A percentile compares a stretch with the other conserved stretches of the same genome.
phyloP scores from a whole-genome alignment of 768 basidiomycete species.

The Tulasnella calospora region DNA sequence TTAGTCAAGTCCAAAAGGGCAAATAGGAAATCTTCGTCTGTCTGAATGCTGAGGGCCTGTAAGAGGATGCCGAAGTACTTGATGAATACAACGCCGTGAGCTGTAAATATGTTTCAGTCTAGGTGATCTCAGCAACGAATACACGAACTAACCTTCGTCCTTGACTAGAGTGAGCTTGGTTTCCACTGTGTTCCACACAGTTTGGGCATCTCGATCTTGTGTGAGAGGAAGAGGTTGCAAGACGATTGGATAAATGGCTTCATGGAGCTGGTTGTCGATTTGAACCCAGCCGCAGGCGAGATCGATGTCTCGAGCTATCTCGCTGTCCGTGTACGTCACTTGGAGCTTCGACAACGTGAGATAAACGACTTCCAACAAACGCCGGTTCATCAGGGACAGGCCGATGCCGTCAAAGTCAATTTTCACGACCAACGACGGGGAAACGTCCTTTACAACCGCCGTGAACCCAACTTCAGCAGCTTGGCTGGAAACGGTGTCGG shows the following conservation, averaged over 20 bases:
- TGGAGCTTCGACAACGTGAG: slow-evolving; percentile 70
- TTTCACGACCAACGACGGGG: slow-evolving; percentile 58
- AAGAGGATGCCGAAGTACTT: slow-evolving; percentile 94
- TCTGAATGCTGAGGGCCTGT: slow-evolving; percentile 89
- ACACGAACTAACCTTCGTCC: slow-evolving; percentile 64
- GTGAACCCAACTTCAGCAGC: slow-evolving; percentile 65
- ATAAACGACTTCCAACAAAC: slow-evolving; percentile 85
- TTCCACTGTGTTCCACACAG: neutral
- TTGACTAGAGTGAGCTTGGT: slow-evolving; percentile 56
- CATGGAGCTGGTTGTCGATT: slow-evolving; percentile 96
- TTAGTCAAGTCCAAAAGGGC: slow-evolving; percentile 87
- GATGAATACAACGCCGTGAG: slow-evolving; percentile 96
- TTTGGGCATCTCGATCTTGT: neutral
- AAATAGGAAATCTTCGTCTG: slow-evolving; percentile 96
- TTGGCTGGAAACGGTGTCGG: slow-evolving; percentile 65
- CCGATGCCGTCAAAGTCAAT: slow-evolving; percentile 88
- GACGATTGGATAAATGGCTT: slow-evolving; percentile 90
- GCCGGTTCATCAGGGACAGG: slow-evolving; percentile 82
- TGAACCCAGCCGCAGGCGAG: slow-evolving; percentile 83
- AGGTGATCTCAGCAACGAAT: slow-evolving; percentile 13
- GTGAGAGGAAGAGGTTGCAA: slow-evolving; percentile 67
- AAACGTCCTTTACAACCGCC: slow-evolving; percentile 66
- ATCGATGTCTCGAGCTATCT: slow-evolving; percentile 71
- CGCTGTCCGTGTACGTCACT: slow-evolving; percentile 78
- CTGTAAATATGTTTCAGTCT: slow-evolving; percentile 41